phyloP scores from a whole-genome alignment of 1,284 basidiomycete species.

The Rhodotorula mucilaginosa region DNA sequence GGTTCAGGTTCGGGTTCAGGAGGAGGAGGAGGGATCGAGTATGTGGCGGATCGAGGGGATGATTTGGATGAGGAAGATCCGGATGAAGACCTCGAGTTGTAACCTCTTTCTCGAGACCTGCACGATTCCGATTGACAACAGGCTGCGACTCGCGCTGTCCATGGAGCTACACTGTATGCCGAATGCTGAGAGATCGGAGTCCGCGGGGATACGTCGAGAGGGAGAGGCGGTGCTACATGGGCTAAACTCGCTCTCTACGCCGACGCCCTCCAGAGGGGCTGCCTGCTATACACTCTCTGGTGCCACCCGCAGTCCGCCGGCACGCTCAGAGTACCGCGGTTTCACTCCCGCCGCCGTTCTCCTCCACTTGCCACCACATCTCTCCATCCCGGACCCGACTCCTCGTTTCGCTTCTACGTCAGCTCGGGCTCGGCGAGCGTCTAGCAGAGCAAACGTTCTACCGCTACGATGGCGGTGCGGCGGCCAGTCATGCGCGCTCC shows the following conservation, averaged over 20 bases:
- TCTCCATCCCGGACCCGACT: background rate
- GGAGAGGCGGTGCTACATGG: background rate
- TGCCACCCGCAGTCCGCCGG: too few species aligned
- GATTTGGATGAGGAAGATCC: slow-evolving; percentile 87
- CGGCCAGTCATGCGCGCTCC: slow-evolving; percentile 16
- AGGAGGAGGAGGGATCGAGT: slow-evolving; percentile 53
- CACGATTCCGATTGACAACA: too few species aligned
- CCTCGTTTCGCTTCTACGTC: background rate
- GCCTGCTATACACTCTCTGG: background rate
- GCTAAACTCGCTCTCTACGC: too few species aligned
- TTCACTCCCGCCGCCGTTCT: background rate
- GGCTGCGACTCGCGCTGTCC: too few species aligned
- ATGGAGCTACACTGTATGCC: too few species aligned
- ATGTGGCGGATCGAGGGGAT: slow-evolving; percentile 82
- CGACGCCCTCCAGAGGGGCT: background rate
- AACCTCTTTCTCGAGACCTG: background rate
- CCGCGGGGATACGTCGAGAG: background rate
- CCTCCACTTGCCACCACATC: background rate
- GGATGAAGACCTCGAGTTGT: slow-evolving; percentile 82
- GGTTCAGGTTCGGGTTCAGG: slow-evolving; percentile 23
- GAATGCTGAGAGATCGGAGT: background rate
- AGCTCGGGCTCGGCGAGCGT: background rate
- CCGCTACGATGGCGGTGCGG: slow-evolving; percentile 10
- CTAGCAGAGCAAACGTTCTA: too few species aligned
- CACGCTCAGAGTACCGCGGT: too few species aligned